phyloP scores from a whole-genome alignment of 164 flowering plant genomes.

The Protea cynaroides region DNA sequence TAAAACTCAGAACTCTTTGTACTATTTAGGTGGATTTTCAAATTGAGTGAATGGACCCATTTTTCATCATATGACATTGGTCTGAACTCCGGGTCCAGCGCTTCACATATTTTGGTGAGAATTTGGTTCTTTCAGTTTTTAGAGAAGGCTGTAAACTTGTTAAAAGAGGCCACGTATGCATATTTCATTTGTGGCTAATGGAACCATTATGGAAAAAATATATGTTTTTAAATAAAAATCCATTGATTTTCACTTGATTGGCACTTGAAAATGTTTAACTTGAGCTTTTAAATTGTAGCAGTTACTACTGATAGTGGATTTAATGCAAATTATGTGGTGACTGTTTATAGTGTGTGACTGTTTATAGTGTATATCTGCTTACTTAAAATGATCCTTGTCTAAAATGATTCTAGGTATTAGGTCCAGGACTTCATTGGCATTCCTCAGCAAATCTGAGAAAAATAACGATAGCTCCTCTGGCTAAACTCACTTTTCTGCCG shows the following conservation, averaged over 20 bases:
- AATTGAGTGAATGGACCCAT: slow-evolving; percentile 94
- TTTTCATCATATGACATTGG: slow-evolving; percentile 84
- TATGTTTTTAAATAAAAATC: too few species aligned
- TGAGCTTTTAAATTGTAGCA: background rate
- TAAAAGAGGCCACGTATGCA: background rate
- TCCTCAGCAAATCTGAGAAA: too few species aligned
- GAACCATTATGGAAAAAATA: too few species aligned
- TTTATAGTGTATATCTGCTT: too few species aligned
- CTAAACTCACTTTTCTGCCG: too few species aligned
- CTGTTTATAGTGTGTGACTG: too few species aligned
- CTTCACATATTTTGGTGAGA: slow-evolving; percentile 80
- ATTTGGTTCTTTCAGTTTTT: background rate
- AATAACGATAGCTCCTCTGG: too few species aligned
- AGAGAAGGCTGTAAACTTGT: background rate
- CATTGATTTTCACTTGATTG: background rate
- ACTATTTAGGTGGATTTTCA: slow-evolving; percentile 77
- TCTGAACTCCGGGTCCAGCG: slow-evolving; percentile 72
- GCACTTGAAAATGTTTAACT: background rate
- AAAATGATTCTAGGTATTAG: too few species aligned
- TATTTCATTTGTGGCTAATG: background rate
- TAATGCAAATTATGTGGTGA: background rate
- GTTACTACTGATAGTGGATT: background rate
- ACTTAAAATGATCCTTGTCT: too few species aligned
- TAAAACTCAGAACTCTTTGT: background rate
- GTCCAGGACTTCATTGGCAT: too few species aligned